A percentile compares a stretch with the other conserved stretches of the same genome.
Conservation (phyloP, 441 rosid species). For the Jatropha podagrica region DNA sequence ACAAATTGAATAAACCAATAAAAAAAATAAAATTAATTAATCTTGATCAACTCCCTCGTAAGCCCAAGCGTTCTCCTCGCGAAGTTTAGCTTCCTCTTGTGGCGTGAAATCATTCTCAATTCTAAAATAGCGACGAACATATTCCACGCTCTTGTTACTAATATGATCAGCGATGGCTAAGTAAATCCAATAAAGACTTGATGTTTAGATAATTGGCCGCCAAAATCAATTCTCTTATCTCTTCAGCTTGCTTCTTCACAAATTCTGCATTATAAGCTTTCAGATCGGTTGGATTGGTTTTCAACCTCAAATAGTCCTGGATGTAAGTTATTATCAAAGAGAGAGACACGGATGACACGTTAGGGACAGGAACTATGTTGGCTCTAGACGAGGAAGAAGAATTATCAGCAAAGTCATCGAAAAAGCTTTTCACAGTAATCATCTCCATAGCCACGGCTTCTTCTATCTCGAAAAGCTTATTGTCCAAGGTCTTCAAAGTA, state of each 20-base stretch:
- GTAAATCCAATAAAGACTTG: slow-evolving; percentile 34
- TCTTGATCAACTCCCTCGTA: slow-evolving; percentile 30
- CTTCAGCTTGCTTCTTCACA: slow-evolving; percentile 15
- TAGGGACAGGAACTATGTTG: slow-evolving; percentile 33
- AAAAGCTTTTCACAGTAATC: slow-evolving; percentile 8
- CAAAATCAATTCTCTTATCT: slow-evolving; percentile 33
- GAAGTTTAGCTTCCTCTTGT: slow-evolving; percentile 41
- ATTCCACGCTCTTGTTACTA: slow-evolving; percentile 38
- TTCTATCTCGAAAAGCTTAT: slow-evolving; percentile 29
- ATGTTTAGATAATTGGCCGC: slow-evolving; percentile 44
- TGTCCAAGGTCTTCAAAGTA: no score
- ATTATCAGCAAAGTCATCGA: slow-evolving; percentile 16
- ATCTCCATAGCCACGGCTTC: slow-evolving; percentile 31
- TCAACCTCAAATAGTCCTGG: slow-evolving; percentile 21
- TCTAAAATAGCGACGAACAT: slow-evolving; percentile 34
- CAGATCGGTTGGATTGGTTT: not conserved
- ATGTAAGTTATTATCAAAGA: slow-evolving; percentile 25
- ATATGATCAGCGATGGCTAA: slow-evolving; percentile 38
- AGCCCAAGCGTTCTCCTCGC: slow-evolving; percentile 43
- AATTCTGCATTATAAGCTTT: slow-evolving; percentile 21
- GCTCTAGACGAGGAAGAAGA: no score
- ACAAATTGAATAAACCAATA: no score
- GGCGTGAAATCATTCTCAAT: slow-evolving; percentile 40
- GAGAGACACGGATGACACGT: slow-evolving; percentile 26
- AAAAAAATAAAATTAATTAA: not conserved